Evolutionary conservation across 2,329 filamentous ascomycete genomes (phyloP).

Genomic region (Colletotrichum lini): DNA sequence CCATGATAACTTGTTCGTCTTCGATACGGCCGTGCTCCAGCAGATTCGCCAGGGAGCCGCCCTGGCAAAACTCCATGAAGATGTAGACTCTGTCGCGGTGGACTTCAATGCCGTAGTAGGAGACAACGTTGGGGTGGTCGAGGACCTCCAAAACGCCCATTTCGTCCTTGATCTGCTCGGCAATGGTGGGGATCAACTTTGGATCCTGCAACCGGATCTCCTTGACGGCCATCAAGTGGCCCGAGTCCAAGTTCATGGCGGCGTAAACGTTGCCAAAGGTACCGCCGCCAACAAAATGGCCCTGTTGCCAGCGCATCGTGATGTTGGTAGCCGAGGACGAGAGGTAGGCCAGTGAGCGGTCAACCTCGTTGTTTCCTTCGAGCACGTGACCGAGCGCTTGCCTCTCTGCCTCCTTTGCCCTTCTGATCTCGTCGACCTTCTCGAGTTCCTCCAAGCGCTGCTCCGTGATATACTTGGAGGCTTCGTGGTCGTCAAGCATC

Average conservation of each 20-base stretch:
- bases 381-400: conserved; percentile 91
- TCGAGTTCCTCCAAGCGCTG: conserved; percentile 81
- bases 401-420: conserved; percentile 85
- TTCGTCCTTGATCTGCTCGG: conserved; percentile 94
- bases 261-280: conserved; percentile 98
- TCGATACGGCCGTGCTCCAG: conserved; percentile 97
- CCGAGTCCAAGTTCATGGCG: conserved; percentile 96
- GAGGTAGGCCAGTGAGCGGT: conserved; percentile 92
- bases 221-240: conserved; percentile 98
- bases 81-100: conserved; percentile 99
- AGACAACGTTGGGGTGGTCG: conserved; percentile 97
- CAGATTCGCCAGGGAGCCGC: conserved; percentile 89
- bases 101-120: conserved; percentile 97
- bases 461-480: conserved; percentile 79
- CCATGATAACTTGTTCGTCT: conserved; percentile 97
- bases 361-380: conserved; percentile 95
- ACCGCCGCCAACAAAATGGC: conserved; percentile 96
- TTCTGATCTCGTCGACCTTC: conserved; percentile 83
- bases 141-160: conserved; percentile 97
- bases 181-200: conserved; percentile 94
- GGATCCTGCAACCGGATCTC: conserved; percentile 98
- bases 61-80: conserved; percentile 99
- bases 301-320: conserved; percentile 97
- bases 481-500: conserved; percentile 86
- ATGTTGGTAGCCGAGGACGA: conserved; percentile 96